Evolutionary conservation across 2,329 filamentous ascomycete species (phyloP).

Genomic region (Trichophyton equinum): DNA sequence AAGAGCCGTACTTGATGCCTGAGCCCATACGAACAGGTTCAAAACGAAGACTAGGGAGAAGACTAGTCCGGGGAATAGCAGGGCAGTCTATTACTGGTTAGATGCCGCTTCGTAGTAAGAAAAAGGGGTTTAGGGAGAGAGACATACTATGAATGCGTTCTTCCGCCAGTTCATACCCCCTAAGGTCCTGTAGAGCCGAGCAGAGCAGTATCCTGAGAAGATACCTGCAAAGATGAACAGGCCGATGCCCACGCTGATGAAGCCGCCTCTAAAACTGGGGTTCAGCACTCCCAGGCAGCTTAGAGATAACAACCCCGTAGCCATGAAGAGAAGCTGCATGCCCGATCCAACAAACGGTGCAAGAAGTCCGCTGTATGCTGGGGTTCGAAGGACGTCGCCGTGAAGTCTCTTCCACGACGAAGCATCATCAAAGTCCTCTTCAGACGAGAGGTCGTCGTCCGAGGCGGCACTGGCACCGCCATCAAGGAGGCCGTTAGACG

Average conservation of each 20-base stretch:
- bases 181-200: slow-evolving; percentile 70
- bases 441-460: slow-evolving; percentile 46
- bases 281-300: slow-evolving; percentile 69
- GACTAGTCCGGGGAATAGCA: slow-evolving; percentile 64
- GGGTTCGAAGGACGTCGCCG: slow-evolving; percentile 73
- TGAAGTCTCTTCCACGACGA: slow-evolving; percentile 83
- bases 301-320: slow-evolving; percentile 55
- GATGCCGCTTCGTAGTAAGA: slow-evolving; percentile 11
- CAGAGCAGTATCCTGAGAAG: slow-evolving; percentile 81
- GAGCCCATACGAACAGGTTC: slow-evolving; percentile 82
- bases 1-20: slow-evolving; percentile 76
- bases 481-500: slow-evolving; percentile 39
- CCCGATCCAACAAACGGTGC: slow-evolving; percentile 75
- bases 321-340: slow-evolving; percentile 77
- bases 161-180: slow-evolving; percentile 60
- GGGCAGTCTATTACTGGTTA: slow-evolving; percentile 43
- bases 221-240: slow-evolving; percentile 72
- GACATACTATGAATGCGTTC: slow-evolving; percentile 54
- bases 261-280: slow-evolving; percentile 79
- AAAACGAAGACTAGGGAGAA: slow-evolving; percentile 66
- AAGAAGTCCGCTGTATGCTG: slow-evolving; percentile 56
- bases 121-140: not conserved
- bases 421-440: slow-evolving; percentile 68
- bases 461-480: slow-evolving; percentile 36
- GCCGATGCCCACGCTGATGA: slow-evolving; percentile 70